phyloP scores from a whole-genome alignment of 305 asterid species.

The Solanum hybrid region DNA sequence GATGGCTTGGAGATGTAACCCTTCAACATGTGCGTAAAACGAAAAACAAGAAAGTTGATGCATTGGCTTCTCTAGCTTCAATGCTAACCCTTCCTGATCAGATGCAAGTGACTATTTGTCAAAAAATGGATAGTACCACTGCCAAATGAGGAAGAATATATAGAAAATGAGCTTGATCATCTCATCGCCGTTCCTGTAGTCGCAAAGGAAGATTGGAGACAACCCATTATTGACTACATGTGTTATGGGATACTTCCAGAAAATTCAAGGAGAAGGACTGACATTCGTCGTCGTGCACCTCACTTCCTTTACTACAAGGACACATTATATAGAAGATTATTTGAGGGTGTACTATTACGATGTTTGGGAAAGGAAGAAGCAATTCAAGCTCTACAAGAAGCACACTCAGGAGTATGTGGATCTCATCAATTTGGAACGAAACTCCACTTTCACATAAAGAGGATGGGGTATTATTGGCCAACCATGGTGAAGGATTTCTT shows the following conservation, averaged over 20 bases:
- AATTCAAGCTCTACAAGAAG: not conserved
- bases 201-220: too few relatives aligned
- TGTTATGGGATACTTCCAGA: not conserved
- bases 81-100: not conserved
- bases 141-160: too few relatives aligned
- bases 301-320: too few relatives aligned
- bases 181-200: too few relatives aligned
- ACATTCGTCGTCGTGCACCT: not conserved
- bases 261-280: not conserved
- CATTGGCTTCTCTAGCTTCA: not conserved
- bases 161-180: too few relatives aligned
- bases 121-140: too few relatives aligned
- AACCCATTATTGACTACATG: too few relatives aligned
- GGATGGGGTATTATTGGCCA: not conserved
- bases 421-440: not conserved
- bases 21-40: not conserved
- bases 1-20: not conserved
- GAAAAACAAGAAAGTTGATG: not conserved
- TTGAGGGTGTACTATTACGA: not conserved
- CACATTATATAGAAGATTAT: not conserved
- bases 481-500: not conserved
- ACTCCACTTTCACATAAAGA: not conserved
- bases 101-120: not conserved
- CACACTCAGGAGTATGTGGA: not conserved
- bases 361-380: not conserved